phyloP scores from a whole-genome alignment of 495 filamentous ascomycete species.

The Viridothelium virens region DNA sequence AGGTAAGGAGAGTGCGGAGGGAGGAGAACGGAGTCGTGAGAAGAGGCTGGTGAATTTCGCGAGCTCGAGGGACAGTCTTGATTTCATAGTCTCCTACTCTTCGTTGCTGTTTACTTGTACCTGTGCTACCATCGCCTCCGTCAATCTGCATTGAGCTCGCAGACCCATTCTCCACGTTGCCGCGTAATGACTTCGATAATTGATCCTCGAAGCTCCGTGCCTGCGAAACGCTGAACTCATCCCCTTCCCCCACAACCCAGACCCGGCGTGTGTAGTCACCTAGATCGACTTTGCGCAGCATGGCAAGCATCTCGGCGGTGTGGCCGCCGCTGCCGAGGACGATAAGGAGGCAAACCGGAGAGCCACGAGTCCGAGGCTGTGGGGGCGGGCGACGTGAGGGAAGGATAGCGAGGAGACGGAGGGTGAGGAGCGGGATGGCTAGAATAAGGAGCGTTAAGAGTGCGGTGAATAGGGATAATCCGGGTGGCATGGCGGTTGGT shows the following conservation, averaged over 20 bases:
- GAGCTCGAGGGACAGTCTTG: slow-evolving; percentile 59
- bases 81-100: slow-evolving; percentile 42
- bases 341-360: slow-evolving; percentile 60
- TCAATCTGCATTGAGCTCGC: background rate
- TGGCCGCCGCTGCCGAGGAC: slow-evolving; percentile 91
- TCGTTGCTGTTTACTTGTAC: slow-evolving; percentile 27
- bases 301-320: slow-evolving; percentile 84
- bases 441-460: slow-evolving; percentile 23
- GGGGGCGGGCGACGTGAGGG: slow-evolving; percentile 27
- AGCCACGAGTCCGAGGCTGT: slow-evolving; percentile 20
- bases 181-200: slow-evolving; percentile 17
- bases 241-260: slow-evolving; percentile 72
- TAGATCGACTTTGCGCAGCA: slow-evolving; percentile 49
- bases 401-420: slow-evolving; percentile 47
- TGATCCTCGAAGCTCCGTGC: slow-evolving; percentile 55
- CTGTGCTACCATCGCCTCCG: slow-evolving; percentile 22
- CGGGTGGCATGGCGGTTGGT: slow-evolving; percentile 13
- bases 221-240: slow-evolving; percentile 61
- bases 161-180: slow-evolving; percentile 16
- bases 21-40: slow-evolving; percentile 57
- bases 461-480: slow-evolving; percentile 20
- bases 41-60: slow-evolving; percentile 69
- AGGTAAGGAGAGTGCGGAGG: slow-evolving; percentile 48
- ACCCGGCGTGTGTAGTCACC: slow-evolving; percentile 57
- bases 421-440: slow-evolving; percentile 20